Conservation (phyloP, 257 asterid genomes). For the Plantago major region DNA sequence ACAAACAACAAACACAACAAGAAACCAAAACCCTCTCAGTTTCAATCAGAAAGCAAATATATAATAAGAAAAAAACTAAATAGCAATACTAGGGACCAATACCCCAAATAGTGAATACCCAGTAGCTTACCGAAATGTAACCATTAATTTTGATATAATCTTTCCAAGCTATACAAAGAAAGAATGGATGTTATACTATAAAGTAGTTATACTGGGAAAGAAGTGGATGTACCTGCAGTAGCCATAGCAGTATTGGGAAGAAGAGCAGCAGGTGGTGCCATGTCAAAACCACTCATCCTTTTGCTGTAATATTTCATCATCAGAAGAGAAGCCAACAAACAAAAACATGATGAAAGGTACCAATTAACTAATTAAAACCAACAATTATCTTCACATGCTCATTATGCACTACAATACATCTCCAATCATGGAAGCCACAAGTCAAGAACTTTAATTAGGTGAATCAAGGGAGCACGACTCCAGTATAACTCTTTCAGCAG, state of each 20-base stretch:
- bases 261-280: slow-evolving; percentile 87
- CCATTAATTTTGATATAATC: slow-evolving; percentile 66
- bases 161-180: slow-evolving; percentile 78
- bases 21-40: slow-evolving; percentile 96
- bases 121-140: slow-evolving; percentile 87
- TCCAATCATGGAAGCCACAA: no score
- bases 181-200: slow-evolving; percentile 31
- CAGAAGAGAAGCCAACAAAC: slow-evolving; percentile 17
- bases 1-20: slow-evolving; percentile 96
- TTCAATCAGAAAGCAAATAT: slow-evolving; percentile 60
- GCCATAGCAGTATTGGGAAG: slow-evolving; percentile 51
- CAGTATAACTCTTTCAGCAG: no score
- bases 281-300: slow-evolving; percentile 96
- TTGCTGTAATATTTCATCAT: slow-evolving; percentile 53
- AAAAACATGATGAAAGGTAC: background rate
- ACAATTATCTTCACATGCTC: no score
- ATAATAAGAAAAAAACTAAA: slow-evolving; percentile 41
- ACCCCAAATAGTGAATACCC: slow-evolving; percentile 43
- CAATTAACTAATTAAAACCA: no score
- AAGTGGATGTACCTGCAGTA: slow-evolving; percentile 51
- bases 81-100: slow-evolving; percentile 39
- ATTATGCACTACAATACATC: no score
- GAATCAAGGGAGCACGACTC: background rate
- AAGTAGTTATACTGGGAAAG: slow-evolving; percentile 17
- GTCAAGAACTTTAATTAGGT: background rate